Conservation (phyloP, 2,329 filamentous ascomycete genomes). For the Verruconis gallopava region DNA sequence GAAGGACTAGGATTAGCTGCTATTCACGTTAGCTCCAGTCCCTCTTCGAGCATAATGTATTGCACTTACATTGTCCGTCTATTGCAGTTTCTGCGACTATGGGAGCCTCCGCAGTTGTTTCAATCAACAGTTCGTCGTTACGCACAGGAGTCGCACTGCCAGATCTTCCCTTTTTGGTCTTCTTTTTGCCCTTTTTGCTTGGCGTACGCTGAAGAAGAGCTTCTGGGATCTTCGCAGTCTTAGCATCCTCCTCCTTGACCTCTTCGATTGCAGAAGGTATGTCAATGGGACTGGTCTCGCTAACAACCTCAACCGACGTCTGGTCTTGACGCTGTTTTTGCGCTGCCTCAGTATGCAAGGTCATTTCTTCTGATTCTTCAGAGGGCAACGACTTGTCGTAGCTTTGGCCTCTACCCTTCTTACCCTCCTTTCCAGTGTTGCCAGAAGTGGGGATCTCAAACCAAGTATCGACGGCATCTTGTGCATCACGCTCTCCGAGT, state of each 20-base stretch:
- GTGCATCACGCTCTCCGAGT: constrained; percentile 6
- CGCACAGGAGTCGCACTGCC: not conserved
- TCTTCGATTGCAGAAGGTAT: not conserved
- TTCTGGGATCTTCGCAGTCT: not conserved
- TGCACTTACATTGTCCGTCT: no score
- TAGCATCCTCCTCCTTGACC: not conserved
- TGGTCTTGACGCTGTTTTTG: not conserved
- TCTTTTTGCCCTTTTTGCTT: constrained; percentile 21
- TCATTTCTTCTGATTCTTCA: not conserved
- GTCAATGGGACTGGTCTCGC: not conserved
- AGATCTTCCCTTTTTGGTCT: constrained; percentile 20
- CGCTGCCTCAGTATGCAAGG: not conserved
- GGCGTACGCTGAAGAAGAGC: constrained; percentile 3
- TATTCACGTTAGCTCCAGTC: no score
- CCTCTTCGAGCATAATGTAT: no score
- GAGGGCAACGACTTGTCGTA: not conserved
- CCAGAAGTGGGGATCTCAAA: constrained; percentile 1
- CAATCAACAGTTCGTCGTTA: no score
- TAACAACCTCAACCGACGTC: not conserved
- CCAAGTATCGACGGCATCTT: constrained; percentile 7
- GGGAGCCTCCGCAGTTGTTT: no score
- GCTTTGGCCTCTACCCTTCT: constrained; percentile 18
- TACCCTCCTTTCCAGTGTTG: constrained; percentile 20
- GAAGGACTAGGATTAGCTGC: no score
- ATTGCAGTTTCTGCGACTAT: no score